A percentile compares a stretch with the other conserved stretches of the same genome.
Evolutionary conservation across 306 rosid species (phyloP).

Genomic region (Medicago ruthenica): DNA sequence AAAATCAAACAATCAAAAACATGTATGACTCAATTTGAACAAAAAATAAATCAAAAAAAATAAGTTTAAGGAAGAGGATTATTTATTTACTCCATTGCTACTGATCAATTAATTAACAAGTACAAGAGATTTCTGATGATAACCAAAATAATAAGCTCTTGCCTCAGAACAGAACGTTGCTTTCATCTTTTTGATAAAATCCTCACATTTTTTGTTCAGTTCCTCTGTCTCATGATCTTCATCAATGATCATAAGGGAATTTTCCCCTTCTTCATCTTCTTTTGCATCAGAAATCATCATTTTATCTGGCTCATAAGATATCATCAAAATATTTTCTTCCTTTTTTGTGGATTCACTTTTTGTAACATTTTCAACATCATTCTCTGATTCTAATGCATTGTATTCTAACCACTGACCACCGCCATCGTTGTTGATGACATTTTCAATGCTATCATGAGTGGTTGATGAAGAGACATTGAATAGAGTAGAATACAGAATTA

Average conservation of each 20-base stretch:
- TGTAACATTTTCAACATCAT: neutral
- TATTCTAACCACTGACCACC: neutral
- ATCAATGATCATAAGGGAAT: neutral
- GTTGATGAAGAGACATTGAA: constrained; percentile 23
- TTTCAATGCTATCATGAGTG: neutral
- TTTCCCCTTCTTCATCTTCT: too few relatives aligned
- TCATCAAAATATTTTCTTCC: constrained; percentile 15
- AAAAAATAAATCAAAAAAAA: too few relatives aligned
- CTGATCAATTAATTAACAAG: constrained; percentile 7
- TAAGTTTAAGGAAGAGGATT: too few relatives aligned
- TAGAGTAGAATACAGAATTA: constrained; percentile 55
- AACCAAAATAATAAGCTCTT: constrained; percentile 34
- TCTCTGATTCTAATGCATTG: constrained; percentile 18
- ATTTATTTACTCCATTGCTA: neutral
- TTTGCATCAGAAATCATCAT: neutral
- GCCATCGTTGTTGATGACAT: neutral
- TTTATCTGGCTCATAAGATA: neutral
- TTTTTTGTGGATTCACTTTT: constrained; percentile 17
- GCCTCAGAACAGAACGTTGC: constrained; percentile 52
- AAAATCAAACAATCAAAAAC: too few relatives aligned
- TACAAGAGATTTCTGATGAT: neutral
- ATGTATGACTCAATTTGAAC: too few relatives aligned
- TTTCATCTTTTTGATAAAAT: constrained; percentile 70
- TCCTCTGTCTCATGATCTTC: constrained; percentile 54
- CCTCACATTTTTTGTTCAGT: constrained; percentile 79